Percentiles rank a stretch among this genome's conserved stretches.
These are phyloP conservation scores for Corymbia citriodora DNA, from an alignment of 441 rosid genomes.

Conservation along the genomic window DNA sequence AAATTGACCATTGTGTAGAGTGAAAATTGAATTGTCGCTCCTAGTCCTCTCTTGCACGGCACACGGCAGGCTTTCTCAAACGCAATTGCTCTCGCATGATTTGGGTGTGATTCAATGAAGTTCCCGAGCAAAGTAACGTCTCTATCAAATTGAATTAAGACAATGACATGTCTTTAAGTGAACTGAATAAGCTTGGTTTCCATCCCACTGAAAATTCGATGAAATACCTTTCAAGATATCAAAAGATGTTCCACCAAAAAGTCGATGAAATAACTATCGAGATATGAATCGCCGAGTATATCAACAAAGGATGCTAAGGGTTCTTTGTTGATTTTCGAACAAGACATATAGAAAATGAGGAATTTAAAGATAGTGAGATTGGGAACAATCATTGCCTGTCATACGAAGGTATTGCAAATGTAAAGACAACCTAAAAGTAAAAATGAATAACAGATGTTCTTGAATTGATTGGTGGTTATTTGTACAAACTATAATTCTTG, in stretches of 20 bases:
- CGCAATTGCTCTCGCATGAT: not conserved
- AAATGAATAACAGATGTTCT: not conserved
- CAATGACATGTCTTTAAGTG: not conserved
- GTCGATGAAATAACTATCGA: not conserved
- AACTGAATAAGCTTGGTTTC: not conserved
- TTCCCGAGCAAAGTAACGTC: not conserved
- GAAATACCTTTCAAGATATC: not conserved
- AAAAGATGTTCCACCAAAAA: not conserved
- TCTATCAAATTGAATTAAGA: not conserved
- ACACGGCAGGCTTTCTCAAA: not conserved
- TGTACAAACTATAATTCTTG: not conserved
- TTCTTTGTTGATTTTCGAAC: not conserved
- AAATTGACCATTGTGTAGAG: not conserved
- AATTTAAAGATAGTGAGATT: not conserved
- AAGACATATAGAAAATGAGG: not conserved
- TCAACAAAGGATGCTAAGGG: not conserved
- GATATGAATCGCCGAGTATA: not conserved
- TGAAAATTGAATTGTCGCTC: not conserved
- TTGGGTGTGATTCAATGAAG: not conserved
- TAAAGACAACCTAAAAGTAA: not conserved
- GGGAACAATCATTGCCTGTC: not conserved
- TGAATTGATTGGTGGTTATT: not conserved
- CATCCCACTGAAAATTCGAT: not conserved
- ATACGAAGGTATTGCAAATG: not conserved
- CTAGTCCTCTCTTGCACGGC: not conserved